These are phyloP conservation scores for Hypomyces perniciosus DNA, from an alignment of 2,329 filamentous ascomycete species.

Conservation along the genomic window DNA sequence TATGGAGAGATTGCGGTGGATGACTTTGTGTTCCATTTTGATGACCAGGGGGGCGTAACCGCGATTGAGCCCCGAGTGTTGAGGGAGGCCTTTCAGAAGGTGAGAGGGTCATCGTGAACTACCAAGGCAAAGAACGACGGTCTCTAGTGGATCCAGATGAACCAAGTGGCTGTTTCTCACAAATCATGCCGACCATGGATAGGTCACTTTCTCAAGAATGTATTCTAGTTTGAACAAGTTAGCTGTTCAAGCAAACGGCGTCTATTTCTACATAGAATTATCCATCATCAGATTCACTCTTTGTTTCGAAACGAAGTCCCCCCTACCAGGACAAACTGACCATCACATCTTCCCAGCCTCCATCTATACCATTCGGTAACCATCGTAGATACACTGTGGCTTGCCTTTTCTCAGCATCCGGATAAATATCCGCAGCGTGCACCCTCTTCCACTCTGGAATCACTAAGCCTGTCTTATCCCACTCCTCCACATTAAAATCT, in stretches of 20 bases:
- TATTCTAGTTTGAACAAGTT: too few species aligned
- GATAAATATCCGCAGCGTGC: slow-evolving; percentile 5
- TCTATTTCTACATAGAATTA: background rate
- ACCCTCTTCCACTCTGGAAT: slow-evolving; percentile 11
- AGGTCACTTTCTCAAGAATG: too few species aligned
- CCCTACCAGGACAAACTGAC: background rate
- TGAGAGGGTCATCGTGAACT: background rate
- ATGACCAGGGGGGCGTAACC: background rate
- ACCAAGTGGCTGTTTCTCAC: too few species aligned
- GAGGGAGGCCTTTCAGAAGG: slow-evolving; percentile 2
- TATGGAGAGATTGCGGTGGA: slow-evolving; percentile 15
- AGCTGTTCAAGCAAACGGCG: too few species aligned
- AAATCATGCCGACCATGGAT: too few species aligned
- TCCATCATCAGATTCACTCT: background rate
- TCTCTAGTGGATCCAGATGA: too few species aligned
- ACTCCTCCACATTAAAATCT: background rate
- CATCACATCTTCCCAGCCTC: background rate
- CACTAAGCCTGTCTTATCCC: background rate
- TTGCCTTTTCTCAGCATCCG: background rate
- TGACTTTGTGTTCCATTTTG: slow-evolving; percentile 15
- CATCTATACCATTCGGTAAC: background rate
- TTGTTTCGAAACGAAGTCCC: background rate
- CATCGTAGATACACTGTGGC: background rate
- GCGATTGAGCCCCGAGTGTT: slow-evolving; percentile 9
- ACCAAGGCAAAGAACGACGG: too few species aligned